These are phyloP conservation scores for Postia placenta DNA, from an alignment of 768 basidiomycete species.

Conservation along the genomic window DNA sequence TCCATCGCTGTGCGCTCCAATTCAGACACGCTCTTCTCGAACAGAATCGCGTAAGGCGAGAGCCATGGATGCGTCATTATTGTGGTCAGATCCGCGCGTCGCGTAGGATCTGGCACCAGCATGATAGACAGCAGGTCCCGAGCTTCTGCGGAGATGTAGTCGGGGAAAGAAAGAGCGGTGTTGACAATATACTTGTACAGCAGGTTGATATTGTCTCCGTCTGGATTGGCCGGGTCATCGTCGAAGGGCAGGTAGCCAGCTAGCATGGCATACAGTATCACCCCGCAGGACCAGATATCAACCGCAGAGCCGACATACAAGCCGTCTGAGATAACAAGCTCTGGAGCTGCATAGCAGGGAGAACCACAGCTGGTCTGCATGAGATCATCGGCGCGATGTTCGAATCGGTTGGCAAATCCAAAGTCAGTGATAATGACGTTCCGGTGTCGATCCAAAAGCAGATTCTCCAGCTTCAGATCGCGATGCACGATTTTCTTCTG, in stretches of 20 bases:
- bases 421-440: constrained; percentile 99
- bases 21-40: constrained; percentile 68
- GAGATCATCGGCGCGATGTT: constrained; percentile 86
- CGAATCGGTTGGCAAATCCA: constrained; percentile 97
- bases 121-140: constrained; percentile 82
- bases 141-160: constrained; percentile 82
- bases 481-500: constrained; percentile 99
- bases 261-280: constrained; percentile 95
- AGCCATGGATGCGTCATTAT: constrained; percentile 94
- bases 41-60: constrained; percentile 51
- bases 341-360: constrained; percentile 97
- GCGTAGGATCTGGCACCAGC: constrained; percentile 89
- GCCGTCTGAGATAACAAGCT: constrained; percentile 95
- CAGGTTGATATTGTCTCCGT: constrained; percentile 98
- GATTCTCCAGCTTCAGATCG: constrained; percentile 97
- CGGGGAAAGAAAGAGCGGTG: constrained; percentile 95
- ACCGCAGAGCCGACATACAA: constrained; percentile 96
- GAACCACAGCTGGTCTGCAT: constrained; percentile 98
- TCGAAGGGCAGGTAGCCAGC: constrained; percentile 98
- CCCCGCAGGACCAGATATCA: constrained; percentile 96
- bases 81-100: constrained; percentile 64
- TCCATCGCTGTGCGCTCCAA: constrained; percentile 79
- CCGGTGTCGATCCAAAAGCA: constrained; percentile 92
- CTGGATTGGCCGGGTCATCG: constrained; percentile 97
- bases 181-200: constrained; percentile 98